Evolutionary conservation across 2,329 filamentous ascomycete genomes (phyloP).

Genomic region (Calonectria hongkongensis): DNA sequence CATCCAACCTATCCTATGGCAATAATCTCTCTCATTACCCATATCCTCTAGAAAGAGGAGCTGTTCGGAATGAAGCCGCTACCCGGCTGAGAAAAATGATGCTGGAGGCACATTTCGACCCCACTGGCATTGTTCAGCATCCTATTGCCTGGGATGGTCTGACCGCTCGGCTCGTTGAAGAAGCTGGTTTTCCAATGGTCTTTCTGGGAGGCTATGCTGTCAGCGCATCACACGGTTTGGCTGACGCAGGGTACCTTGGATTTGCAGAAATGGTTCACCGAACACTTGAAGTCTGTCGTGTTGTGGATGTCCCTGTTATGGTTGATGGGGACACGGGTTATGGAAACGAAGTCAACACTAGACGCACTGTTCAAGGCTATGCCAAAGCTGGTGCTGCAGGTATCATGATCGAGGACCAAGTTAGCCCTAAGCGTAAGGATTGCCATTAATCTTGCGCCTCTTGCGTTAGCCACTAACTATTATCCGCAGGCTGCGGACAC

Average conservation of each 20-base stretch:
- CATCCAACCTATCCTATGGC: neutral
- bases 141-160: slow-evolving; percentile 32
- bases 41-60: slow-evolving; percentile 6
- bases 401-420: slow-evolving; percentile 34
- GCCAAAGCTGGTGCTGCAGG: slow-evolving; percentile 28
- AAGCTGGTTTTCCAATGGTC: slow-evolving; percentile 28
- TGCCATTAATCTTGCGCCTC: too few species aligned
- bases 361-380: slow-evolving; percentile 26
- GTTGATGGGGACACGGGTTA: slow-evolving; percentile 29
- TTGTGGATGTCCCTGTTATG: slow-evolving; percentile 23
- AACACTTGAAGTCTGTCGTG: slow-evolving; percentile 27
- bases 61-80: slow-evolving; percentile 15
- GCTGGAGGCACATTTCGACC: slow-evolving; percentile 21
- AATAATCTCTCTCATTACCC: neutral
- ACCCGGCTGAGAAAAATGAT: slow-evolving; percentile 12
- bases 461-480: neutral
- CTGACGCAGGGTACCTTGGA: slow-evolving; percentile 30
- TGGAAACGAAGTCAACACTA: slow-evolving; percentile 27
- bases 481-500: slow-evolving; percentile 16
- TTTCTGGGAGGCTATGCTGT: slow-evolving; percentile 29
- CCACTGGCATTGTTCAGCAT: slow-evolving; percentile 19
- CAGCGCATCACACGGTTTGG: slow-evolving; percentile 23
- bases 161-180: slow-evolving; percentile 26
- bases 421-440: slow-evolving; percentile 24
- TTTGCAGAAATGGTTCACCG: slow-evolving; percentile 30